Percentiles rank a stretch among this genome's conserved stretches.
phyloP scores from a whole-genome alignment of 768 basidiomycete genomes.

The Glaciozyma antarctica region DNA sequence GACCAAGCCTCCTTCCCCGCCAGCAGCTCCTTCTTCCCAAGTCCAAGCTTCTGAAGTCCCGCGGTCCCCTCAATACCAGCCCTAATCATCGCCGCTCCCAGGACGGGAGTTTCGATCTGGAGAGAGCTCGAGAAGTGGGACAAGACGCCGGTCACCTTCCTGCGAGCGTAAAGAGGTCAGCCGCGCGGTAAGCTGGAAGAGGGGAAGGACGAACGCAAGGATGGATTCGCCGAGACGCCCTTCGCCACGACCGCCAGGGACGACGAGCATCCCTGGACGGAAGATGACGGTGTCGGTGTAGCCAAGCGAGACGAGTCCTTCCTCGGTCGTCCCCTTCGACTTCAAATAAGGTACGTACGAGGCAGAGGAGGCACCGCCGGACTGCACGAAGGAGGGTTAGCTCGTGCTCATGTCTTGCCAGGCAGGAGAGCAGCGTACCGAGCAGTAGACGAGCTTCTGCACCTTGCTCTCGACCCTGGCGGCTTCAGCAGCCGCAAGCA shows the following conservation, averaged over 20 bases:
- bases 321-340: conserved; percentile 51
- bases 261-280: conserved; percentile 52
- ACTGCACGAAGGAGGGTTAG: conserved; percentile 15
- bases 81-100: conserved; percentile 15
- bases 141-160: conserved; percentile 4
- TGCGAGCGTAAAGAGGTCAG: background rate
- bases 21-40: background rate
- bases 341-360: conserved; percentile 11
- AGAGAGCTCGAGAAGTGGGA: conserved; percentile 1
- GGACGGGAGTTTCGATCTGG: conserved; percentile 8
- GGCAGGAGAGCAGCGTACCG: conserved; percentile 38
- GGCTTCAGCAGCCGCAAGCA: conserved; percentile 49
- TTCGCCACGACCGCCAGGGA: conserved; percentile 45
- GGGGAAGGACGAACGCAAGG: conserved; percentile 41
- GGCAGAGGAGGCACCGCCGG: background rate
- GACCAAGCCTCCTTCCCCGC: background rate
- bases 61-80: background rate
- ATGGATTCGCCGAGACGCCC: conserved; percentile 44
- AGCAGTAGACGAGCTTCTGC: conserved; percentile 63
- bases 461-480: conserved; percentile 49
- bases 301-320: conserved; percentile 55
- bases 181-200: background rate
- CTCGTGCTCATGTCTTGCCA: conserved; percentile 43
- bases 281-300: conserved; percentile 64
- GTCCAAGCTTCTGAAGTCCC: background rate